A percentile compares a stretch with the other conserved stretches of the same genome.
These are phyloP conservation scores for Ogataea trehaloabstinens DNA, from an alignment of 805 yeast genomes.

Conservation along the genomic window DNA sequence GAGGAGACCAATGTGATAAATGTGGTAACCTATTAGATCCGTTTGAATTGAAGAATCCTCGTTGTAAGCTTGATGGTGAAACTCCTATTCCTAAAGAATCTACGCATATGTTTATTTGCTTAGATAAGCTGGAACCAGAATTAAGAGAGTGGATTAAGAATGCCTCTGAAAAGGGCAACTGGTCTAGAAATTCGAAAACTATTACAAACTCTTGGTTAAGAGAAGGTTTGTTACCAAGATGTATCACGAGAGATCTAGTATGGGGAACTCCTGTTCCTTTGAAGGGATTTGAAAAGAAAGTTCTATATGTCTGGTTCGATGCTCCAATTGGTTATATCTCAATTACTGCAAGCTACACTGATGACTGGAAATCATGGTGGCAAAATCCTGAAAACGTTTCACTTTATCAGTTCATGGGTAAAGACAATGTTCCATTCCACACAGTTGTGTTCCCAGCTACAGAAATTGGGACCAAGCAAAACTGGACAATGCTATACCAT, in stretches of 20 bases:
- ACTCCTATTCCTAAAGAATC: conserved; percentile 80
- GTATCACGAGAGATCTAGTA: conserved; percentile 93
- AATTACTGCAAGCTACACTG: conserved; percentile 89
- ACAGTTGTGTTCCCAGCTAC: conserved; percentile 96
- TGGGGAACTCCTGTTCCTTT: conserved; percentile 99
- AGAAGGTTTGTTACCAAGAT: conserved; percentile 89
- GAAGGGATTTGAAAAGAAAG: conserved; percentile 82
- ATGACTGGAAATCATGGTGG: conserved; percentile 93
- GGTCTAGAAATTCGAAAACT: conserved; percentile 90
- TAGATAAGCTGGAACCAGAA: conserved; percentile 80
- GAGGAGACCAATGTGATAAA: conserved; percentile 99
- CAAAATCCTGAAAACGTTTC: conserved; percentile 83
- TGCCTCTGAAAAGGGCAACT: conserved; percentile 68
- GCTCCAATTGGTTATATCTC: conserved; percentile 97
- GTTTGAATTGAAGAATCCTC: conserved; percentile 88
- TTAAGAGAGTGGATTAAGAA: conserved; percentile 69
- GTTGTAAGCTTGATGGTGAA: conserved; percentile 88
- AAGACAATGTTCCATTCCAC: conserved; percentile 98
- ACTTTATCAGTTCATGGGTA: conserved; percentile 97
- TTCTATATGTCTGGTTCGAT: conserved; percentile 97
- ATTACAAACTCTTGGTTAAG: conserved; percentile 93
- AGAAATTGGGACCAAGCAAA: conserved; percentile 80
- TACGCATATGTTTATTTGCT: conserved; percentile 78
- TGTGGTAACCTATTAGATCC: conserved; percentile 92
- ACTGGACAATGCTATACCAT: conserved; percentile 90